Conservation (phyloP, 2,329 filamentous ascomycete genomes). For the Leptographium lundbergii region DNA sequence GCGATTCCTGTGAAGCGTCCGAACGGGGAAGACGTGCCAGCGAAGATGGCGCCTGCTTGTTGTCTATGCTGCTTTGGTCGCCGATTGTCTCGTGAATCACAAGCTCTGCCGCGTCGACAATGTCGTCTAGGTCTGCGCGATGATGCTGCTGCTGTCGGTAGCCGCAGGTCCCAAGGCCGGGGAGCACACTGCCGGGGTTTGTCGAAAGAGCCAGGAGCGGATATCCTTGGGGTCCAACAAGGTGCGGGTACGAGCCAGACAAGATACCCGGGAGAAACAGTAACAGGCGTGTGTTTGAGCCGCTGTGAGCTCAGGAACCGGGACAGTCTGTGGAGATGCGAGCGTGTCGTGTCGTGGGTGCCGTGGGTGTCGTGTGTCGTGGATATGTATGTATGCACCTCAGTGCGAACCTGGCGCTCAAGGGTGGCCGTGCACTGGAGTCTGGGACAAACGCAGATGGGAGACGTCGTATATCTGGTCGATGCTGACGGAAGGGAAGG, state of each 20-base stretch:
- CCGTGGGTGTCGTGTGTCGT: constrained; percentile 1
- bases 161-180: not conserved
- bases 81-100: not conserved
- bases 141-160: not conserved
- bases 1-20: not conserved
- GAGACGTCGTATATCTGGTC: not conserved
- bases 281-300: not conserved
- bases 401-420: constrained; percentile 7
- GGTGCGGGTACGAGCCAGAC: not conserved
- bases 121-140: not conserved
- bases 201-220: not conserved
- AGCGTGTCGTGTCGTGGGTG: not conserved
- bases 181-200: not conserved
- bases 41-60: not conserved
- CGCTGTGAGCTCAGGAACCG: not conserved
- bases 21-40: not conserved
- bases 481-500: constrained; percentile 1
- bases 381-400: constrained; percentile 1
- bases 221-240: not conserved
- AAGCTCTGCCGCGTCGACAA: not conserved
- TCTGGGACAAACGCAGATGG: not conserved
- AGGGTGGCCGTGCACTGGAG: constrained; percentile 9
- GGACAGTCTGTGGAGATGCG: not conserved
- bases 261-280: not conserved
- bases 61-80: not conserved